Percentiles rank a stretch among this genome's conserved stretches.
These are phyloP conservation scores for Paulownia fortunei DNA, from an alignment of 257 asterid genomes.

Conservation along the genomic window DNA sequence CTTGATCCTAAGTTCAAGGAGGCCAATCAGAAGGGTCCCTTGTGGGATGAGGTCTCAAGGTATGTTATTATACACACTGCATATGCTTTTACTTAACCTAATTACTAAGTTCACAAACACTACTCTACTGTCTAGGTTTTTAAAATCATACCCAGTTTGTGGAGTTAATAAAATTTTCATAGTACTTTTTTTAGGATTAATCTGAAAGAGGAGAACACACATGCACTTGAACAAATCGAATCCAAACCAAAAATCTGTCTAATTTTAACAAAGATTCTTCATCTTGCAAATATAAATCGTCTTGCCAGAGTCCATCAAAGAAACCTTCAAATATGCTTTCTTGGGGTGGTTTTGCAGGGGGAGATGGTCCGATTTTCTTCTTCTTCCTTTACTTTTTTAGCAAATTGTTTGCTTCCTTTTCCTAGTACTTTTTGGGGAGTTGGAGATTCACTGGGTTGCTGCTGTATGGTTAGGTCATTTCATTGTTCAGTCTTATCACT, in stretches of 20 bases:
- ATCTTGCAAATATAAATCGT: too few relatives aligned
- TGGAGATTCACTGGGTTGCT: neutral
- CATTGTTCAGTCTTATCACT: neutral
- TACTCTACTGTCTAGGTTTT: neutral
- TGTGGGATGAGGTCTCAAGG: conserved; percentile 98
- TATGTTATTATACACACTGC: conserved; percentile 14
- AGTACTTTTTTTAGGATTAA: neutral
- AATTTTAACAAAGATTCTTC: too few relatives aligned
- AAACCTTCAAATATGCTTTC: neutral
- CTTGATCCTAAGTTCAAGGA: conserved; percentile 88
- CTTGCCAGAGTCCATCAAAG: too few relatives aligned
- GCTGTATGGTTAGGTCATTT: neutral
- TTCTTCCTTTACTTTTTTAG: neutral
- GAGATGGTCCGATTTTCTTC: neutral
- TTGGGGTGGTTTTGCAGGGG: neutral
- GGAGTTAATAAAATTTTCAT: neutral
- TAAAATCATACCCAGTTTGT: neutral
- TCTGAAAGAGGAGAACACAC: neutral
- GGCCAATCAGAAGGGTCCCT: conserved; percentile 91
- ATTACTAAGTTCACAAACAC: neutral
- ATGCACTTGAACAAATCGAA: neutral
- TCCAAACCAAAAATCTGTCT: too few relatives aligned
- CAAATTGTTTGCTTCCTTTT: neutral
- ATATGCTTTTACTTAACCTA: neutral
- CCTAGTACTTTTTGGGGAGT: neutral